Evolutionary conservation across 2,329 filamentous ascomycete species (phyloP), one percentile per base, ranked within the genome.

Genomic region (Exophiala xenobiotica): DNA sequence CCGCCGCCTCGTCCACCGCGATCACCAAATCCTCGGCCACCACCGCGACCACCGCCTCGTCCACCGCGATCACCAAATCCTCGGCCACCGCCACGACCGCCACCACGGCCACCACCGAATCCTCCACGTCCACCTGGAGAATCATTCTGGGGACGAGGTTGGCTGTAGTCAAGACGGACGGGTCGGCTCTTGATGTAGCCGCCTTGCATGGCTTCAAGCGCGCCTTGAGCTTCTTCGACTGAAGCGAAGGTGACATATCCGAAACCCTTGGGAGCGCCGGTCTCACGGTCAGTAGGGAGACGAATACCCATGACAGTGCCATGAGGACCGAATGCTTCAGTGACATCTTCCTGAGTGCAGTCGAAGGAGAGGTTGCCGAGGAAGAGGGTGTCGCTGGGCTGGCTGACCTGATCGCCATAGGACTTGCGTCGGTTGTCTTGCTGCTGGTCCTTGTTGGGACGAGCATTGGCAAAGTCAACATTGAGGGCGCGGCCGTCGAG

Each of bases 331-430:
- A 96, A 96, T 69, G 87, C 83, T 63, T 86, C 81, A 57, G 78
- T 79, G 62, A 96, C 79, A 59, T 77, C 74, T 49, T 91, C 86
- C 75, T 95, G 87, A 65, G 86, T 83, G 64, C 85, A 83, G 59
- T 88, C 83, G 74, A 95, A 96, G 44, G 88, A 85, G 61, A 96
- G 76, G 79, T 96, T 96, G 65, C 90, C 91, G 61, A 96, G 83
- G 73, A 93, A 96, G 54, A 96, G 80, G 35, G 91, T 96, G 61
- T 91, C 87, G 68, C 84, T 88, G 68, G 88, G 86, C 57, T 87
- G 81, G 77, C 86, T 91, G 67, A 85, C 76, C 63, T 81, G 78
- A 71, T 96, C 91, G 60, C 91, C 91, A 68, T 85, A 92, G 67
- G 62, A 67, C 51, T 73, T 67, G 51, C 73, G 72, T 56, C 75